Evolutionary conservation across 2,329 filamentous ascomycete genomes (phyloP).

Genomic region (Sporothrix euskadiensis): DNA sequence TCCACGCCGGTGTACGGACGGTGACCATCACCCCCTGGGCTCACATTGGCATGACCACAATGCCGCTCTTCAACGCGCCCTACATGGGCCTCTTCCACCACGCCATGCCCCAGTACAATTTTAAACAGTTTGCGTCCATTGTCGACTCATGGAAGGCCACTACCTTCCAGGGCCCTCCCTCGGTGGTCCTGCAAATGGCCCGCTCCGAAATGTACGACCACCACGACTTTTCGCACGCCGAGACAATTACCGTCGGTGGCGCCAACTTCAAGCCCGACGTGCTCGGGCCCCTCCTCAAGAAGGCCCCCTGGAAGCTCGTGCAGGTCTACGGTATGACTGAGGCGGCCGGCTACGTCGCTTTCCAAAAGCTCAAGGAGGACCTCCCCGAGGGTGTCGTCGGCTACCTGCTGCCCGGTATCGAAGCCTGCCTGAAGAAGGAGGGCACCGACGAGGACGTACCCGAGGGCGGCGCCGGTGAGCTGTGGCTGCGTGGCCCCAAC

Average conservation of each 20-base stretch:
- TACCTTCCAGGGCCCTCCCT: conserved; percentile 45
- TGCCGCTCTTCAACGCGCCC: conserved; percentile 47
- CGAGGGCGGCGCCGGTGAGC: conserved; percentile 34
- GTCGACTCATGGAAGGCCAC: conserved; percentile 43
- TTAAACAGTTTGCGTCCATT: conserved; percentile 41
- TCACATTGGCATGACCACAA: conserved; percentile 48
- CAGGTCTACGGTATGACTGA: conserved; percentile 52
- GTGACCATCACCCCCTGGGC: conserved; percentile 49
- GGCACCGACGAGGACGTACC: conserved; percentile 40
- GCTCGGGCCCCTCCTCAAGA: conserved; percentile 37
- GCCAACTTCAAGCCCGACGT: conserved; percentile 41
- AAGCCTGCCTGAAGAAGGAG: conserved; percentile 43
- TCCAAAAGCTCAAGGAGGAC: conserved; percentile 41
- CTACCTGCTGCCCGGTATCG: conserved; percentile 43
- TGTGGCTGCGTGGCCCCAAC: conserved; percentile 48
- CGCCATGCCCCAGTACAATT: conserved; percentile 45
- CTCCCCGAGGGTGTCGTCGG: conserved; percentile 42
- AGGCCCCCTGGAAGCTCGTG: conserved; percentile 43
- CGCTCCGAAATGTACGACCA: conserved; percentile 41
- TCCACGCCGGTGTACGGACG: conserved; percentile 40
- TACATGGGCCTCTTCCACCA: conserved; percentile 49
- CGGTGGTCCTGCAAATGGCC: conserved; percentile 43
- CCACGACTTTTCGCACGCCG: conserved; percentile 43
- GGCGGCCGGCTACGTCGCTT: conserved; percentile 46
- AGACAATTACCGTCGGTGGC: conserved; percentile 44